phyloP scores from a whole-genome alignment of 495 filamentous ascomycete genomes.

The Aspergillus nanangensis region DNA sequence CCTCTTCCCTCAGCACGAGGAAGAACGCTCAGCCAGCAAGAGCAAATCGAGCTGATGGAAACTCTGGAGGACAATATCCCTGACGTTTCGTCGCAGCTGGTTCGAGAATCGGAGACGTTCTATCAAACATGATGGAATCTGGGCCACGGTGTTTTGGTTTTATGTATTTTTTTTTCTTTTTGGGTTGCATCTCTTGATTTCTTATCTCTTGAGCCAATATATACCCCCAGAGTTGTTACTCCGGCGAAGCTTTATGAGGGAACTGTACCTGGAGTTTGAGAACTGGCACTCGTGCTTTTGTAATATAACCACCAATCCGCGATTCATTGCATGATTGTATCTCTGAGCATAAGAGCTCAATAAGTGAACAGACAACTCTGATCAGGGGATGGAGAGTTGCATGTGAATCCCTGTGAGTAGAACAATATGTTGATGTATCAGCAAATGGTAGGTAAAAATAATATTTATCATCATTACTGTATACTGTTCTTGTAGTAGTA shows the following conservation, averaged over 20 bases:
- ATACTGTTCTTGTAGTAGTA: too few relatives aligned
- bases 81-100: slow-evolving; percentile 40
- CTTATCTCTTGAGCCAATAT: neutral
- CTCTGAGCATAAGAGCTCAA: too few relatives aligned
- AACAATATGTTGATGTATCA: too few relatives aligned
- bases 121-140: slow-evolving; percentile 51
- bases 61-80: slow-evolving; percentile 59
- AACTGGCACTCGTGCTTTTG: neutral
- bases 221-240: neutral
- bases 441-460: too few relatives aligned
- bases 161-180: neutral
- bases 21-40: slow-evolving; percentile 63
- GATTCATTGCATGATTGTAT: neutral
- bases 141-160: too few relatives aligned
- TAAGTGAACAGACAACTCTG: too few relatives aligned
- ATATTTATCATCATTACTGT: too few relatives aligned
- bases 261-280: neutral
- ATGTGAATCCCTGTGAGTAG: too few relatives aligned
- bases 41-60: slow-evolving; percentile 67
- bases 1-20: slow-evolving; percentile 45
- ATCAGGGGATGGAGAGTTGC: too few relatives aligned
- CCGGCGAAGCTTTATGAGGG: neutral
- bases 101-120: slow-evolving; percentile 57
- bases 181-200: neutral
- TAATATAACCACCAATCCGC: too few relatives aligned